phyloP scores from a whole-genome alignment of 495 filamentous ascomycete species.

The Penicillium desertorum region DNA sequence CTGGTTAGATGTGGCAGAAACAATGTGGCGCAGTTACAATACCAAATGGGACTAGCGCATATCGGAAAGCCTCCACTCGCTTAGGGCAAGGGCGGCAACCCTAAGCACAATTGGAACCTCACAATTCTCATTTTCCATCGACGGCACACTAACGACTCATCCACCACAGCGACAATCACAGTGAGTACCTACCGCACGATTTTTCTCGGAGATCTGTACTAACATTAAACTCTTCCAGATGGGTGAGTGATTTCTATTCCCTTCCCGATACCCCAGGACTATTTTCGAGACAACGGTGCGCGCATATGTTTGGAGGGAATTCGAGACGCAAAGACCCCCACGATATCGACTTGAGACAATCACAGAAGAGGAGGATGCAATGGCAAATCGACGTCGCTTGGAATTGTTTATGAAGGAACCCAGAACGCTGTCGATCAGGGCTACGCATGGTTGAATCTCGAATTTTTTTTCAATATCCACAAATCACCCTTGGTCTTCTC shows the following conservation, averaged over 20 bases:
- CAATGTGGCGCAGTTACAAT: not conserved
- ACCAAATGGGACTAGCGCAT: slow-evolving; percentile 30
- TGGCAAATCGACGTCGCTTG: not conserved
- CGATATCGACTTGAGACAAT: slow-evolving; percentile 8
- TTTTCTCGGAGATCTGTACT: slow-evolving; percentile 27
- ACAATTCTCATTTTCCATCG: slow-evolving; percentile 48
- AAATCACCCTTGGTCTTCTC: slow-evolving; percentile 7
- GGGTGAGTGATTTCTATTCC: slow-evolving; percentile 50
- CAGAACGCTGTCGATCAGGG: slow-evolving; percentile 9
- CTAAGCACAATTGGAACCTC: slow-evolving; percentile 47
- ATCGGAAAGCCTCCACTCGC: slow-evolving; percentile 39
- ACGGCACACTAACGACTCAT: slow-evolving; percentile 47
- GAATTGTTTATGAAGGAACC: slow-evolving; percentile 5
- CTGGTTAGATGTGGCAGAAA: slow-evolving; percentile 1
- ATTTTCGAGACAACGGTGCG: slow-evolving; percentile 37
- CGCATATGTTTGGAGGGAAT: slow-evolving; percentile 27
- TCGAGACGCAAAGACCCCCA: slow-evolving; percentile 15
- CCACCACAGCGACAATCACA: slow-evolving; percentile 57
- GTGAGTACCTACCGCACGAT: slow-evolving; percentile 39
- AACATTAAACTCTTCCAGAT: slow-evolving; percentile 46
- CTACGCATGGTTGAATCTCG: slow-evolving; percentile 17
- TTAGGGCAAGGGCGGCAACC: slow-evolving; percentile 51
- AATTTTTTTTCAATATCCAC: slow-evolving; percentile 21
- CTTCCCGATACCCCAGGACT: slow-evolving; percentile 26
- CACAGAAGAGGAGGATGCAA: slow-evolving; percentile 6